phyloP scores from a whole-genome alignment of 208 protist species.

The Acanthamoeba sp. region DNA sequence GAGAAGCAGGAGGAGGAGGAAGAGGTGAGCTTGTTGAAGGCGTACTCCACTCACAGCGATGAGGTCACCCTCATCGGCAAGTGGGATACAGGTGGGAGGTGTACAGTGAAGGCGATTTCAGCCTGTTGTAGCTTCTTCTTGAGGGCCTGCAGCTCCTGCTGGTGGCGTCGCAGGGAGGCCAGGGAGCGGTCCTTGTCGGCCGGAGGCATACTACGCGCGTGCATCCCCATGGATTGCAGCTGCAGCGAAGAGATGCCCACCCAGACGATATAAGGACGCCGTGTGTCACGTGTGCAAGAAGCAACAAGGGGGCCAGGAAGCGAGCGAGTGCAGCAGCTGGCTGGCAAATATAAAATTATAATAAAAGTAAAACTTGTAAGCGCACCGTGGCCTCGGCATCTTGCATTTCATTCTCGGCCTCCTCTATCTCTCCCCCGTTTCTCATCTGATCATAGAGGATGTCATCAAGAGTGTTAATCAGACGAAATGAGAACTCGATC shows the following conservation, averaged over 20 bases:
- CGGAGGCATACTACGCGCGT: not conserved
- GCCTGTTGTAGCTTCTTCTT: conserved; percentile 42
- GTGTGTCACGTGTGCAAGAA: too few species aligned
- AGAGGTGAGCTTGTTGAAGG: too few species aligned
- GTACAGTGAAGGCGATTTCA: conserved; percentile 48
- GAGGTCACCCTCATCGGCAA: not conserved
- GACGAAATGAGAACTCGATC: too few species aligned
- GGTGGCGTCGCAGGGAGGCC: not conserved
- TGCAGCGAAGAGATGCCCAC: not conserved
- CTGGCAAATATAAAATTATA: too few species aligned
- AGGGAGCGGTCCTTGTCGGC: not conserved
- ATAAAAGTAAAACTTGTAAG: not conserved
- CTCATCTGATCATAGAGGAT: not conserved
- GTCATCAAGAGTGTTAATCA: not conserved
- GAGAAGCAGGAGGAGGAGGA: too few species aligned
- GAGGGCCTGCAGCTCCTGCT: conserved; percentile 31
- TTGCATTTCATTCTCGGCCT: conserved; percentile 19
- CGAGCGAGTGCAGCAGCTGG: too few species aligned
- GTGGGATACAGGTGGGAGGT: not conserved
- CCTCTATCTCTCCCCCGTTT: conserved; percentile 23
- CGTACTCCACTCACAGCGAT: too few species aligned
- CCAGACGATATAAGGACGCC: too few species aligned
- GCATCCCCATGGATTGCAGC: conserved; percentile 64
- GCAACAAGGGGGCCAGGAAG: too few species aligned
- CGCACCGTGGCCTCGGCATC: conserved; percentile 47